These are phyloP conservation scores for Platanus orientalis DNA, from an alignment of 164 flowering plant species.

Conservation along the genomic window DNA sequence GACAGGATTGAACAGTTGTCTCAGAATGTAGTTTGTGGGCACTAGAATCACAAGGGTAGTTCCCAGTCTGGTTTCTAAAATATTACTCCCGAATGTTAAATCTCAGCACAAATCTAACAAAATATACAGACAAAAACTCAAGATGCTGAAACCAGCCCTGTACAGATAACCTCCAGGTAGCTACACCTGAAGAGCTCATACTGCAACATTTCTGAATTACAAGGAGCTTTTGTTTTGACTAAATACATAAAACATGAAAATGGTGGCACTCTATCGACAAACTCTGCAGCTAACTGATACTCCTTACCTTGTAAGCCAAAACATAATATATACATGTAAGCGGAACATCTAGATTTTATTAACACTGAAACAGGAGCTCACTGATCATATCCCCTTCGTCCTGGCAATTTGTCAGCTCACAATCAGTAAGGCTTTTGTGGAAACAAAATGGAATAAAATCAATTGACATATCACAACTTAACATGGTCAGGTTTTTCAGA, in stretches of 20 bases:
- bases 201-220: not conserved
- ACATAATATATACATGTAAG: not conserved
- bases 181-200: not conserved
- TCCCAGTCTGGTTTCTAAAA: too few species aligned
- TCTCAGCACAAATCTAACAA: too few species aligned
- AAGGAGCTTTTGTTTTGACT: not conserved
- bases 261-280: not conserved
- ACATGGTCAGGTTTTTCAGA: too few species aligned
- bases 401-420: not conserved
- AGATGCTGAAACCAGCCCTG: not conserved
- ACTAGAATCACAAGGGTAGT: too few species aligned
- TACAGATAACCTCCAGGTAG: not conserved
- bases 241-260: too few species aligned
- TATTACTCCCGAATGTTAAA: too few species aligned
- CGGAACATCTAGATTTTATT: not conserved
- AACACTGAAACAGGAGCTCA: not conserved
- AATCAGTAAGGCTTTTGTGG: not conserved
- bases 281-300: not conserved
- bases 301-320: not conserved
- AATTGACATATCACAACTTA: too few species aligned
- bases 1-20: too few species aligned
- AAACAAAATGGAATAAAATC: too few species aligned
- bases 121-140: not conserved
- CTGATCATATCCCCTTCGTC: not conserved
- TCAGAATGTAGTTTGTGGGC: too few species aligned